phyloP scores from a whole-genome alignment of 2,329 filamentous ascomycete species.

The Scedosporium minutisporum region DNA sequence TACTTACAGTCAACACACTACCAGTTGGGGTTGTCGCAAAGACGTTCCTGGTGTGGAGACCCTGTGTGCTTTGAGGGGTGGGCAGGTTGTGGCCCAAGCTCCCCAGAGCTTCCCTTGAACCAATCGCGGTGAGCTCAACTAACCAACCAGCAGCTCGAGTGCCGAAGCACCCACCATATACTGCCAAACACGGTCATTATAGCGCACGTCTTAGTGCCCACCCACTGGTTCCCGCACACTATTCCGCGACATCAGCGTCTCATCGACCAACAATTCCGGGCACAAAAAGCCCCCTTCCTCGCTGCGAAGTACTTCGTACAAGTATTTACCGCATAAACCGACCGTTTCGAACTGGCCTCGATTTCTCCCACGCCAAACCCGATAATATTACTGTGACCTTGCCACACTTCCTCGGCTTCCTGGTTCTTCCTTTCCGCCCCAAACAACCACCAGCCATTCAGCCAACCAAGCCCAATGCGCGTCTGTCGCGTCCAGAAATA shows the following conservation, averaged over 20 bases:
- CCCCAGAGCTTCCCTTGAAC: not conserved
- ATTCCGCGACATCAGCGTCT: not conserved
- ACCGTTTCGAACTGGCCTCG: not conserved
- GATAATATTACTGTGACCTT: not conserved
- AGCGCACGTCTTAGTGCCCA: not conserved
- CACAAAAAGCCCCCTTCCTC: not conserved
- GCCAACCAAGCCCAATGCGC: not conserved
- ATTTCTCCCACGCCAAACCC: not conserved
- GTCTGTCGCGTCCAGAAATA: not conserved
- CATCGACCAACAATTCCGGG: not conserved
- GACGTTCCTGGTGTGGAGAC: not conserved
- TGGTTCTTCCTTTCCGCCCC: constrained; percentile 8
- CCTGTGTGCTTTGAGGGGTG: not conserved
- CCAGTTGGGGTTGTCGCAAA: not conserved
- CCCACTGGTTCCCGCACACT: not conserved
- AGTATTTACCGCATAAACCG: not conserved
- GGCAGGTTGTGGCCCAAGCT: not conserved
- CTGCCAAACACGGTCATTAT: not conserved
- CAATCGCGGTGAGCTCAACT: not conserved
- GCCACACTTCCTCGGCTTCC: constrained; percentile 1
- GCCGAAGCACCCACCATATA: not conserved
- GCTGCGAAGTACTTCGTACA: too few relatives aligned
- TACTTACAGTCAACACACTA: not conserved
- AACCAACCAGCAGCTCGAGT: not conserved
- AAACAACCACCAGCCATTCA: constrained; percentile 3